Evolutionary conservation across 2,329 filamentous ascomycete species (phyloP).

Genomic region (Alternaria brassicae): DNA sequence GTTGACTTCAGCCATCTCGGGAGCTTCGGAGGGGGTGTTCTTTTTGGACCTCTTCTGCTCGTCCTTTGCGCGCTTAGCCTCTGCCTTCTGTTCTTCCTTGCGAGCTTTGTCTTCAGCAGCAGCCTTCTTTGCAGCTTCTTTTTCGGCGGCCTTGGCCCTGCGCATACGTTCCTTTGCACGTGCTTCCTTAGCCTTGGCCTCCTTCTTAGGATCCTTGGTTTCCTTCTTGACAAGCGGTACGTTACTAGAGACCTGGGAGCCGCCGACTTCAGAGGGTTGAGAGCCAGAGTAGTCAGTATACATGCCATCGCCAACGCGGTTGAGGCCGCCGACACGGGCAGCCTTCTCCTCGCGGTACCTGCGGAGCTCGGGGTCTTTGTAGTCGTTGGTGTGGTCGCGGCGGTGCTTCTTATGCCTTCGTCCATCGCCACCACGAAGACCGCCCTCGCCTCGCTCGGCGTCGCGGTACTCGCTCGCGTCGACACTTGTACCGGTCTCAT

Average conservation of each 20-base stretch:
- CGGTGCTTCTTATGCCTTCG: constrained; percentile 55
- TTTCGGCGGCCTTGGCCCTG: constrained; percentile 54
- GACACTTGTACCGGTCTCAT: constrained; percentile 55
- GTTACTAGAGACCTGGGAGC: constrained; percentile 52
- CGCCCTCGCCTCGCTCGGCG: constrained; percentile 52
- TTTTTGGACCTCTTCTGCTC: constrained; percentile 56
- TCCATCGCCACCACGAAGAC: constrained; percentile 53
- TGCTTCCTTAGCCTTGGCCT: constrained; percentile 47
- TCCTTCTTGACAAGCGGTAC: constrained; percentile 53
- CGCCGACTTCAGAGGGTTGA: constrained; percentile 65
- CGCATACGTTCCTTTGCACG: constrained; percentile 60
- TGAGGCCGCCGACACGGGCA: constrained; percentile 87
- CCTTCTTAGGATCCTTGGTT: constrained; percentile 49
- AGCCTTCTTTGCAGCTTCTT: constrained; percentile 43
- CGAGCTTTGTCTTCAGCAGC: constrained; percentile 53
- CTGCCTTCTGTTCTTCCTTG: constrained; percentile 51
- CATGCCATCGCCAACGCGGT: constrained; percentile 79
- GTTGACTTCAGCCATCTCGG: constrained; percentile 38
- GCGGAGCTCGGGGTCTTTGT: constrained; percentile 68
- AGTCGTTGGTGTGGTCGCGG: constrained; percentile 61
- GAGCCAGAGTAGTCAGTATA: constrained; percentile 79
- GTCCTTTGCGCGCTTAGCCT: constrained; percentile 48
- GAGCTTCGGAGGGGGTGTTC: constrained; percentile 39
- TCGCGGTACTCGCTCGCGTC: constrained; percentile 52
- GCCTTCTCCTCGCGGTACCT: constrained; percentile 86